Conservation (phyloP, 129 eudicot species). For the Artemisia tridentata region DNA sequence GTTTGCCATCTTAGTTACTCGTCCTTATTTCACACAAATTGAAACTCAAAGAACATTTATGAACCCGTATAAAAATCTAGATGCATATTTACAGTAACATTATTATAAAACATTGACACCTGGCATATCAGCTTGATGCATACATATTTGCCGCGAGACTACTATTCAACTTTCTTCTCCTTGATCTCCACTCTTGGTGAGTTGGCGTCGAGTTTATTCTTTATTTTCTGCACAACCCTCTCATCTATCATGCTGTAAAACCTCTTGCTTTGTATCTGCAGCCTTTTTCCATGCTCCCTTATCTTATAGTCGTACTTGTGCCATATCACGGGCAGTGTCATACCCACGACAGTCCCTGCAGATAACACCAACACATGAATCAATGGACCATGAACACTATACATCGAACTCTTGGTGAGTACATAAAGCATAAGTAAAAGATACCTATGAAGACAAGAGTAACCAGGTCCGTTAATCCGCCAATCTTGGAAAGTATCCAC, state of each 20-base stretch:
- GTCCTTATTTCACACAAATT: not conserved
- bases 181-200: conserved; percentile 26
- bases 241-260: conserved; percentile 38
- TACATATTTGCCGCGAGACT: not conserved
- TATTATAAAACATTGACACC: not conserved
- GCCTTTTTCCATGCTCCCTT: conserved; percentile 40
- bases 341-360: conserved; percentile 49
- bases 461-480: conserved; percentile 40
- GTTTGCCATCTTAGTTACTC: not conserved
- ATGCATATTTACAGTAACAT: not conserved
- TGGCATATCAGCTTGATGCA: not conserved
- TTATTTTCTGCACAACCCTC: conserved; percentile 40
- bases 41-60: too few relatives aligned
- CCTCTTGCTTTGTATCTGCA: conserved; percentile 43
- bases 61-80: not conserved
- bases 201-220: conserved; percentile 31
- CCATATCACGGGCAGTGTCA: conserved; percentile 53
- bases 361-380: not conserved
- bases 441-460: conserved; percentile 61
- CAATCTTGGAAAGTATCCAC: conserved; percentile 54
- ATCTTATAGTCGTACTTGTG: conserved; percentile 45
- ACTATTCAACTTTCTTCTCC: conserved; percentile 51
- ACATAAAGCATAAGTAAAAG: too few relatives aligned
- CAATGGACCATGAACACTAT: not conserved
- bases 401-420: not conserved